Evolutionary conservation across 2,329 filamentous ascomycete species (phyloP).

Genomic region (Pyricularia grisea): DNA sequence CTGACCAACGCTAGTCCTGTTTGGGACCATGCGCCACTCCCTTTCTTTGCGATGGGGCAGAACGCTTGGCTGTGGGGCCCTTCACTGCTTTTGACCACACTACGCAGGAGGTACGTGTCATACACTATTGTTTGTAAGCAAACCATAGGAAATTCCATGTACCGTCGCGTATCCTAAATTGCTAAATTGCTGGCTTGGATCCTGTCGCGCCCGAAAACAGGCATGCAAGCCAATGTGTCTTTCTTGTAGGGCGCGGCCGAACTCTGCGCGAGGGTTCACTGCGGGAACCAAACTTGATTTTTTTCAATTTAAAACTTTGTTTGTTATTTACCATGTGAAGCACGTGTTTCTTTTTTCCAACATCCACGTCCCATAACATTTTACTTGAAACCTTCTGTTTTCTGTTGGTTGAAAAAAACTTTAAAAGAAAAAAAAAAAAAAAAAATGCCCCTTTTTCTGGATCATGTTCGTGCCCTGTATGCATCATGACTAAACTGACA

Average conservation of each 20-base stretch:
- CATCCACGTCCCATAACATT: neutral
- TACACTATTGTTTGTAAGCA: neutral
- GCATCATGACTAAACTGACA: neutral
- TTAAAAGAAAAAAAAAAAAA: neutral
- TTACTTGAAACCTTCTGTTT: neutral
- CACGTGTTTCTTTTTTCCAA: neutral
- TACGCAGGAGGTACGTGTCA: neutral
- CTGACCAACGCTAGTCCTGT: constrained; percentile 26
- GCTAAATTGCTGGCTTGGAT: neutral
- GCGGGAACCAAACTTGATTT: neutral
- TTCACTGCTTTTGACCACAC: neutral
- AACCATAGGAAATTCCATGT: neutral
- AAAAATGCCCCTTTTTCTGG: neutral
- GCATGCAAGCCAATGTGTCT: neutral
- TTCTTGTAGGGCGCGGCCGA: neutral
- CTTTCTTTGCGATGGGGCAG: constrained; percentile 12
- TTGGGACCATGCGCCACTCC: constrained; percentile 14
- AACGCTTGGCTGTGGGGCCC: neutral
- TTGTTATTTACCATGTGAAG: neutral
- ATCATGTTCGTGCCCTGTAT: neutral
- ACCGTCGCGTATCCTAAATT: neutral
- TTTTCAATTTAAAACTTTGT: neutral
- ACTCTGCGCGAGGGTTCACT: neutral
- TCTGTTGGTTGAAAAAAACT: too few species aligned
- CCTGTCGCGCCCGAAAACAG: neutral